Base-by-base conservation (phyloP, 352 stramenopile genomes). In the Phytophthora cryptogea region DNA sequence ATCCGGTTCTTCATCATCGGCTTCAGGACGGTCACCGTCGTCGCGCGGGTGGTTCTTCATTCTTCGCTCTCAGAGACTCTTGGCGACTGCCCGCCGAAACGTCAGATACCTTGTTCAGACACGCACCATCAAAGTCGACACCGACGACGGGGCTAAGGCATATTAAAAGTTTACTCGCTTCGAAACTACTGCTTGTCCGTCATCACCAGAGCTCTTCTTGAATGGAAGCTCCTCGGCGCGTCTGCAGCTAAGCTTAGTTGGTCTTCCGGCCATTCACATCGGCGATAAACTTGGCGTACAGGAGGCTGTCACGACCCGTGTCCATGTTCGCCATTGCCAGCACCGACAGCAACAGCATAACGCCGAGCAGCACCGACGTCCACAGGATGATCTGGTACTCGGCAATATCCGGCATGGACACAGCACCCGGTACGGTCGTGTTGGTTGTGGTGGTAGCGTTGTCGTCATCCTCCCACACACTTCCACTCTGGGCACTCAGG, bases 221-320 rank as follows among this genome's bases (percentile, higher is more conserved):
- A 55, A 54, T 39, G 40, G 33, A 63, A 37, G 54, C 32, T 40
- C 44, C 20, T 46, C 42, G 8, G 14, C n/a, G 5, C 27, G 50
- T 17, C 33, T 54, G 20, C 52, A 58, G 32, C 42, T 54, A 36
- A 30, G 54, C 50, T 74, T 79, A 89, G 51, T 86, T 78, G 31
- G 53, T 72, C 63, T 89, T 89, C 31, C 75, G 78, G 46, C 72
- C 49, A 50, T 66, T 79, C 32, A 72, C 65, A 56, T 84, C 69
- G 3, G 80, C 76, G 41, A 76, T 86, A 59, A 95, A 95, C 75
- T 95, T 95, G 76, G 85, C 86, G 59, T 91, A 92, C 8, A 95
- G 72, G 49, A 95, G 66, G 61, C 78, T 92, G 68, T 95, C 86
- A 23, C 80, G 84, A 14, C 72, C 70, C 5, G 76, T 66, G 46